Evolutionary conservation across 2,329 filamentous ascomycete species (phyloP), one percentile per base, ranked within the genome.

Genomic region (Thielaviopsis euricoi): DNA sequence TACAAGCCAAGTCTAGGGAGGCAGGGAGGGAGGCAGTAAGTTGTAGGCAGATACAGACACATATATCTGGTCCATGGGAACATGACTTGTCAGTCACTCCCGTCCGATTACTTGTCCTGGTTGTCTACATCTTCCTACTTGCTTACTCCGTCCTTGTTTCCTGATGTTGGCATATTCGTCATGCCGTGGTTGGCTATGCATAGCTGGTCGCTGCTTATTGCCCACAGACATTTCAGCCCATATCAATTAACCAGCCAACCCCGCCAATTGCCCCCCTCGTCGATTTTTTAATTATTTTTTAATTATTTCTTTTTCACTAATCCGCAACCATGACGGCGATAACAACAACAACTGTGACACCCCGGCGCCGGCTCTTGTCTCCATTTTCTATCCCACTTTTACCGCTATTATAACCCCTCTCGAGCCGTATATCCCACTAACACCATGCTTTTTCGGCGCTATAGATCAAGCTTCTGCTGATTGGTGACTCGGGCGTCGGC

Each of bases 391-490:
- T 21, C 7, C n/a, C n/a, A 48, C 43, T 48, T 48, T 21, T 21
- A 43, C 17, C 37, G 17, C n/a, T 2, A 2, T 48, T 9, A 6
- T 19, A 48, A 19, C 17, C 15, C 37, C 17, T n/a, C n/a, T n/a
- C 17, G 4, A 43, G n/a, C 37, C 6, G 37, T 7, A 43, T 10
- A 6, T 17, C 19, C 57, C 55, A 33, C 50, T 58, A 26, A 33
- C 43, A 6, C 53, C 26, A 48, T 37, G 60, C 60, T 19, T n/a
- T 43, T n/a, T 48, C 6, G 21, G 43, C 43, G n/a, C n/a, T 65
- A 63, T 67, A 95, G 90, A 95, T 96, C 79, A 96, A 96, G 77
- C 82, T 96, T 63, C 82, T 96, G 69, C 82, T 96, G 69, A 96
- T 96, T 72, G 90, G 90, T 72, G 90, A 96, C 77, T 95, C 89